These are phyloP conservation scores for Lactarius hatsudake DNA, from an alignment of 768 basidiomycete species.

Conservation along the genomic window DNA sequence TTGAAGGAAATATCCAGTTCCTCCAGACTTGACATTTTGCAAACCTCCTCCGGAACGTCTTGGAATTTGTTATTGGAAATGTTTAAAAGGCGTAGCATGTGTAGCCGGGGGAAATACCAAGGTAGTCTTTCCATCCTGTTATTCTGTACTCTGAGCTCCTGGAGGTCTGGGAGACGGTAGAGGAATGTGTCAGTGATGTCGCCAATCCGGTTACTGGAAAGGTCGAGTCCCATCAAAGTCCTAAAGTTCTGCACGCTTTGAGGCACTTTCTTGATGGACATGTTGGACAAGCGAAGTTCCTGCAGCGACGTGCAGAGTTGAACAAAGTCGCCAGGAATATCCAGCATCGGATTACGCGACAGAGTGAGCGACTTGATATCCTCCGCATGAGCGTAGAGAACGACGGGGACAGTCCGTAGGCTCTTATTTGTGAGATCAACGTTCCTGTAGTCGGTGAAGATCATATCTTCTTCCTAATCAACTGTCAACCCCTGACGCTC, in stretches of 20 bases:
- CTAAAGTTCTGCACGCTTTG: conserved; percentile 72
- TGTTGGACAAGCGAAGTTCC: conserved; percentile 83
- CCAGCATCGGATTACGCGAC: conserved; percentile 92
- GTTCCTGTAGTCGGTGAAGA: conserved; percentile 66
- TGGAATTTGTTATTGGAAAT: conserved; percentile 96
- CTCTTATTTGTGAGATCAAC: conserved; percentile 81
- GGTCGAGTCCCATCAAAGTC: conserved; percentile 75
- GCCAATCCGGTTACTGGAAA: conserved; percentile 87
- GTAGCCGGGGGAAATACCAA: conserved; percentile 76
- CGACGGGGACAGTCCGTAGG: conserved; percentile 84
- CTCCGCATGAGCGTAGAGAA: conserved; percentile 80
- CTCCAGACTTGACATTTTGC: conserved; percentile 64
- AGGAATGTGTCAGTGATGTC: conserved; percentile 86
- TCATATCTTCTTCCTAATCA: conserved; percentile 67
- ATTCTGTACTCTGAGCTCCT: conserved; percentile 75
- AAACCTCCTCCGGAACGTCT: conserved; percentile 69
- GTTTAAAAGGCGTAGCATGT: conserved; percentile 72
- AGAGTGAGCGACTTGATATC: conserved; percentile 82
- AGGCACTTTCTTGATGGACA: conserved; percentile 94
- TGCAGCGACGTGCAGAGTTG: conserved; percentile 80
- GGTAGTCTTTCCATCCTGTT: conserved; percentile 89
- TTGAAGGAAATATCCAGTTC: conserved; percentile 97
- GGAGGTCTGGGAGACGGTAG: conserved; percentile 69
- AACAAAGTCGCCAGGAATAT: conserved; percentile 95
- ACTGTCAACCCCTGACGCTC: conserved; percentile 4